Conservation (phyloP, 306 rosid genomes). For the Inga laurina region DNA sequence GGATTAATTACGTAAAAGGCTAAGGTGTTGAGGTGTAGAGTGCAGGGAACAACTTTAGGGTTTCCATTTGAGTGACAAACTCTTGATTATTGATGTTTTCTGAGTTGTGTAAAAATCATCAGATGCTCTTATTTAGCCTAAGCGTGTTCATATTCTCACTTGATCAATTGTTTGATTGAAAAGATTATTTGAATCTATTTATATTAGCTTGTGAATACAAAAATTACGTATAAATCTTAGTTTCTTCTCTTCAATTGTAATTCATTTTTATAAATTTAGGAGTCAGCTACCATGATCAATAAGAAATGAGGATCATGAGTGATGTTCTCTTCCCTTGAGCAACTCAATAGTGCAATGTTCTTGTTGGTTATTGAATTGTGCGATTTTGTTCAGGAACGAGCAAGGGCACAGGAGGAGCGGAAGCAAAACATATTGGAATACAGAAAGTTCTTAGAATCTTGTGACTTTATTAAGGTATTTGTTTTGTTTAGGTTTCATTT, state of each 20-base stretch:
- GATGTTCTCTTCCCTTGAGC: background rate
- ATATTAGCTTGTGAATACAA: background rate
- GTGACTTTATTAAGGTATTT: slow-evolving; percentile 86
- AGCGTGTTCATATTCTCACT: background rate
- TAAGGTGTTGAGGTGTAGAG: background rate
- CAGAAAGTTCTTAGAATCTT: slow-evolving; percentile 77
- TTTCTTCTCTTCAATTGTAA: background rate
- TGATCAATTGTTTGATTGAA: background rate
- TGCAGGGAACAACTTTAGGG: background rate
- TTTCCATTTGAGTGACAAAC: slow-evolving; percentile 5
- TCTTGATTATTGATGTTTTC: background rate
- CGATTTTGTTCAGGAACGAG: slow-evolving; percentile 65
- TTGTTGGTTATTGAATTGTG: slow-evolving; percentile 21
- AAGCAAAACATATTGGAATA: slow-evolving; percentile 63
- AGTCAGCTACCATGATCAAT: background rate
- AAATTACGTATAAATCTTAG: background rate
- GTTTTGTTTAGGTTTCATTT: slow-evolving; percentile 9
- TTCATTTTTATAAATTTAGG: background rate
- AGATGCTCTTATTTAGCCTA: background rate
- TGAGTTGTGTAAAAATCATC: background rate
- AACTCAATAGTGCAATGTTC: slow-evolving; percentile 24
- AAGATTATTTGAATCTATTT: background rate
- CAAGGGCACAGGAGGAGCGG: slow-evolving; percentile 76
- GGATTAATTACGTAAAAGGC: background rate
- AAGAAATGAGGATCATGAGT: background rate